phyloP scores from a whole-genome alignment of 257 asterid species.

The Nicotiana sylvestris region DNA sequence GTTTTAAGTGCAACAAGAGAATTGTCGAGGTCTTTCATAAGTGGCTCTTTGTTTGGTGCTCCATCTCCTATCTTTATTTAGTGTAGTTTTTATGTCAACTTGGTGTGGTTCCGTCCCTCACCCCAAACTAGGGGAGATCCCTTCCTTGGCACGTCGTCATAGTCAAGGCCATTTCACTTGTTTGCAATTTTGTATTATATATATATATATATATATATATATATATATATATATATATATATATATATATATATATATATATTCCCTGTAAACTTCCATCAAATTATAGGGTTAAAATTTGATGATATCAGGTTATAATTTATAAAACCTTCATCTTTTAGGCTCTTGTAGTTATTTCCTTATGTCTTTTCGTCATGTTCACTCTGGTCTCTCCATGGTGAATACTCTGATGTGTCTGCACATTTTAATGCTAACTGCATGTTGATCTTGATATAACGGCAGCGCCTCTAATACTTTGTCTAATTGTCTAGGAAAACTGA shows the following conservation, averaged over 20 bases:
- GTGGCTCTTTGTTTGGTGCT: neutral
- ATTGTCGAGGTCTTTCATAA: neutral
- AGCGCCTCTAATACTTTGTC: neutral
- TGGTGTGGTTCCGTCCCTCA: neutral
- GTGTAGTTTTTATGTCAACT: neutral
- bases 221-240: no score
- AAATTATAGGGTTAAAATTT: neutral
- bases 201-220: no score
- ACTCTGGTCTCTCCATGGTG: neutral
- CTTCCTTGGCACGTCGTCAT: no score
- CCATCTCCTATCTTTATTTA: neutral
- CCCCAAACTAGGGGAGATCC: neutral
- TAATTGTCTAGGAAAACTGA: conserved; percentile 67
- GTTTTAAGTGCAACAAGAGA: neutral
- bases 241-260: no score
- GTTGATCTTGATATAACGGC: neutral
- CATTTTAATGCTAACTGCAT: neutral
- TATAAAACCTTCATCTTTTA: neutral
- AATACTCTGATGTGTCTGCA: neutral
- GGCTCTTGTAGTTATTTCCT: neutral
- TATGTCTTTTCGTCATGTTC: neutral
- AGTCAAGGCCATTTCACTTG: no score
- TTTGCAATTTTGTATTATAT: no score
- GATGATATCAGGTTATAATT: neutral
- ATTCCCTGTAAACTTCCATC: neutral